Conservation (phyloP, 2,329 filamentous ascomycete species). For the Grosmannia serpens region DNA sequence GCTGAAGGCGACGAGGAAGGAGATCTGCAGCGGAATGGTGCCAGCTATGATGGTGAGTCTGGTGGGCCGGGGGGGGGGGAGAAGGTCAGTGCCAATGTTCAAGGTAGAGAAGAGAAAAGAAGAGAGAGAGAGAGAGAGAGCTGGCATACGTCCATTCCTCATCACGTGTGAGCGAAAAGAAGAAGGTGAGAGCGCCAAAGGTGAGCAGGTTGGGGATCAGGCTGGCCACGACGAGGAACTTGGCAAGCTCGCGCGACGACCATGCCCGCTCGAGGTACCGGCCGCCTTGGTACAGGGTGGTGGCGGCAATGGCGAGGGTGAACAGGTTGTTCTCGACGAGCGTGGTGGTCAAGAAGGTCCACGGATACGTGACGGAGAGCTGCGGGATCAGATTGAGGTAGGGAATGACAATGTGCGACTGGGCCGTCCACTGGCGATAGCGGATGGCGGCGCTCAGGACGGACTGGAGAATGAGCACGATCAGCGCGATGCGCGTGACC, state of each 20-base stretch:
- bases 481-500: slow-evolving; percentile 72
- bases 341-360: slow-evolving; percentile 79
- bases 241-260: slow-evolving; percentile 84
- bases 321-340: slow-evolving; percentile 91
- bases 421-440: slow-evolving; percentile 54
- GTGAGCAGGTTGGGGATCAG: slow-evolving; percentile 70
- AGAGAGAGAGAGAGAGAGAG: not conserved
- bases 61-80: slow-evolving; percentile 1
- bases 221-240: slow-evolving; percentile 69
- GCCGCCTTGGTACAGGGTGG: slow-evolving; percentile 82
- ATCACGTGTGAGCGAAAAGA: slow-evolving; percentile 55
- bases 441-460: slow-evolving; percentile 71
- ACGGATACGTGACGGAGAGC: slow-evolving; percentile 75
- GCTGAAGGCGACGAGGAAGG: slow-evolving; percentile 93
- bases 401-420: slow-evolving; percentile 60
- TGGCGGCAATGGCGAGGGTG: slow-evolving; percentile 63
- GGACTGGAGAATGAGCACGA: slow-evolving; percentile 64
- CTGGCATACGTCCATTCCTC: slow-evolving; percentile 53
- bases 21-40: slow-evolving; percentile 78
- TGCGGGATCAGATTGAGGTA: slow-evolving; percentile 83
- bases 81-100: too few relatives aligned
- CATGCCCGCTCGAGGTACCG: slow-evolving; percentile 93
- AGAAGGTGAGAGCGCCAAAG: slow-evolving; percentile 59
- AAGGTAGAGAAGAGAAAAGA: slow-evolving; percentile 4
- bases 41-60: slow-evolving; percentile 77